phyloP scores from a whole-genome alignment of 176 grass and related monocot genomes.

The Elymus sibiricus region DNA sequence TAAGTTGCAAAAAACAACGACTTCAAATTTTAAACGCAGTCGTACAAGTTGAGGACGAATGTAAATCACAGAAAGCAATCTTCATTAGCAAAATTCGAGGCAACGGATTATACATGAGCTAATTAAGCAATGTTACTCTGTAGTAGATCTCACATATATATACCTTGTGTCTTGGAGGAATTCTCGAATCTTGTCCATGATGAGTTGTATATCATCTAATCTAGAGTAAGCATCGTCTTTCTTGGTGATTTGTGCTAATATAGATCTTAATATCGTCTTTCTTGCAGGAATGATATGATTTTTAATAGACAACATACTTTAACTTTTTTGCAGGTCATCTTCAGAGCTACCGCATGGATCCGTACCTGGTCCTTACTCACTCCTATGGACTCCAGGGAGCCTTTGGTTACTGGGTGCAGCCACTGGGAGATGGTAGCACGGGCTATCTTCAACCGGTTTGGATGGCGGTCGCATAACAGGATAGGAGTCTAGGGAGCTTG shows the following conservation, averaged over 20 bases:
- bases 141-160: background rate
- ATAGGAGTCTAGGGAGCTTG: too few species aligned
- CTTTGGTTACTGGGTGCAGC: too few species aligned
- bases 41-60: background rate
- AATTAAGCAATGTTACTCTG: background rate
- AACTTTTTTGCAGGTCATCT: too few species aligned
- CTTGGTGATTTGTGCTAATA: background rate
- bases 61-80: background rate
- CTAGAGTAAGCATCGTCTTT: background rate
- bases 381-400: too few species aligned
- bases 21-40: background rate
- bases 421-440: too few species aligned
- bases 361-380: too few species aligned
- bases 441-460: too few species aligned
- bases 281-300: too few species aligned
- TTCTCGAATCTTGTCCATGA: background rate
- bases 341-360: too few species aligned
- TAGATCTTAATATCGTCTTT: conserved; percentile 6
- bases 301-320: too few species aligned
- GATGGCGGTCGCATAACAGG: too few species aligned
- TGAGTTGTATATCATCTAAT: conserved; percentile 1
- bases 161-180: background rate
- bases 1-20: background rate
- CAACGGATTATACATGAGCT: background rate
- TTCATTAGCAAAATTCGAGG: background rate